Evolutionary conservation across 129 eudicot species (phyloP).

Genomic region (Chrysanthemum lavandulifolium): DNA sequence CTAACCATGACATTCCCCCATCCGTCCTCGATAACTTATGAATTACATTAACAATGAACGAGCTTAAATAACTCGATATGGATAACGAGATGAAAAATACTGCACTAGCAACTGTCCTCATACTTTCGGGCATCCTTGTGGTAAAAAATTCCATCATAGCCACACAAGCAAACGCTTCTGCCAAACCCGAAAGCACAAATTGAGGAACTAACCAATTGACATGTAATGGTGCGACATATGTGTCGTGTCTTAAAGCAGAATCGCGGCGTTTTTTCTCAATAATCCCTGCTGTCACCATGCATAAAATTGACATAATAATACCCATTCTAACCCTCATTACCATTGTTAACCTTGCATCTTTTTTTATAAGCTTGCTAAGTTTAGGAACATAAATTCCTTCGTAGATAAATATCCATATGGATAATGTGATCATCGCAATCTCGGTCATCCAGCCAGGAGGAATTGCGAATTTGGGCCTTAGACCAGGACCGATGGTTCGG

Average conservation of each 20-base stretch:
- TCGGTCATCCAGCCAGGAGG: conserved; percentile 68
- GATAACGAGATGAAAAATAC: conserved; percentile 56
- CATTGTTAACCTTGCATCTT: conserved; percentile 39
- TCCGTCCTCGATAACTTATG: conserved; percentile 29
- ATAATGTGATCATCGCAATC: conserved; percentile 52
- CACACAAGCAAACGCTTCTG: conserved; percentile 61
- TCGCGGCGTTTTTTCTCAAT: conserved; percentile 47
- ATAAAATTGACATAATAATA: conserved; percentile 50
- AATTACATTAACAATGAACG: conserved; percentile 47
- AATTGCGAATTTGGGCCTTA: conserved; percentile 29
- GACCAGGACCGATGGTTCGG: conserved; percentile 27
- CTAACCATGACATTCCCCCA: conserved; percentile 56
- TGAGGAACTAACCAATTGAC: conserved; percentile 49
- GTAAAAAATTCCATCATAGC: conserved; percentile 73
- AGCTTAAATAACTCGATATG: conserved; percentile 52
- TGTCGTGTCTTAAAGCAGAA: conserved; percentile 29
- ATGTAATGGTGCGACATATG: conserved; percentile 47
- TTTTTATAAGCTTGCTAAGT: conserved; percentile 30
- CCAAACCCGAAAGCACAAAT: conserved; percentile 52
- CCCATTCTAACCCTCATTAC: conserved; percentile 48
- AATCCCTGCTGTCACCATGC: conserved; percentile 54
- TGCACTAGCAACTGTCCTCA: conserved; percentile 67
- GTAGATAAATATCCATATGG: conserved; percentile 59
- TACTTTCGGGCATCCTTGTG: conserved; percentile 53
- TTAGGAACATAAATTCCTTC: conserved; percentile 45